A percentile compares a stretch with the other conserved stretches of the same genome.
phyloP scores from a whole-genome alignment of 257 asterid species.

The Datura wrightii region DNA sequence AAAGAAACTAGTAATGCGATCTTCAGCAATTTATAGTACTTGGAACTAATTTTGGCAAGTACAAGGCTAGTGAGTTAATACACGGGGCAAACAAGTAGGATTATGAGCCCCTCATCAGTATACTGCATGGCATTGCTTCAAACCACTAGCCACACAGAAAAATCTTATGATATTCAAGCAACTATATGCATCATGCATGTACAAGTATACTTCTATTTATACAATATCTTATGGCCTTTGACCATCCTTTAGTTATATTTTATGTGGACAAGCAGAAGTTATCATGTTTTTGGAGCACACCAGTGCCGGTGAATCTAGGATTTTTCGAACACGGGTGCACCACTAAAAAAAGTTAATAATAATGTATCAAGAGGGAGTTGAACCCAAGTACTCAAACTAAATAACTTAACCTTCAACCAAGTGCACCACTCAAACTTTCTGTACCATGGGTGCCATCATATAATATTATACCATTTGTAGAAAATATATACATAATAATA shows the following conservation, averaged over 20 bases:
- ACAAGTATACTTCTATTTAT: background rate
- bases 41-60: background rate
- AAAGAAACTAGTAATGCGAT: background rate
- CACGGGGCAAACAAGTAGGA: background rate
- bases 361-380: too few species aligned
- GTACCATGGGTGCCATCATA: too few species aligned
- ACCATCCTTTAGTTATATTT: background rate
- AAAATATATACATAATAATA: too few species aligned
- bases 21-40: slow-evolving; percentile 24
- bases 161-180: background rate
- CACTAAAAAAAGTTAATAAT: too few species aligned
- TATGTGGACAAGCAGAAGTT: slow-evolving; percentile 7
- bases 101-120: background rate
- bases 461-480: too few species aligned
- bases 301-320: background rate
- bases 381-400: too few species aligned
- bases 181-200: background rate
- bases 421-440: too few species aligned
- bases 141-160: background rate
- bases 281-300: background rate
- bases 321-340: too few species aligned
- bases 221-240: slow-evolving; percentile 5
- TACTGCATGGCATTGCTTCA: slow-evolving; percentile 4
- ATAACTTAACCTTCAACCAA: too few species aligned
- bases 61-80: background rate